phyloP scores from a whole-genome alignment of 1,284 basidiomycete genomes.

The Cryptococcus amylolentus region DNA sequence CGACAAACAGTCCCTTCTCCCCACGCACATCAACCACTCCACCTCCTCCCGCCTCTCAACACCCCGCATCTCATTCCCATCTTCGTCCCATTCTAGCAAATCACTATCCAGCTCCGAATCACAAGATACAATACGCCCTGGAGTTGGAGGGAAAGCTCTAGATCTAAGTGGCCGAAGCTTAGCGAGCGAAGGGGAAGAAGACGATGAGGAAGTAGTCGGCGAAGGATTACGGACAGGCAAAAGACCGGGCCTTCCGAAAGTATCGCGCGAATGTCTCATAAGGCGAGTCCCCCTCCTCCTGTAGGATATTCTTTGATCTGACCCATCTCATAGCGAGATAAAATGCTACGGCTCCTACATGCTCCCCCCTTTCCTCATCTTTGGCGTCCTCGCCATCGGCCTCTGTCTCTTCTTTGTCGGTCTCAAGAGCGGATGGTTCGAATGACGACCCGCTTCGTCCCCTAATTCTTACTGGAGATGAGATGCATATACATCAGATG shows the following conservation, averaged over 20 bases:
- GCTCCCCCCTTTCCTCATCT: slow-evolving; percentile 32
- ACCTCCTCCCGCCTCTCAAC: slow-evolving; percentile 21
- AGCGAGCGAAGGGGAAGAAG: background rate
- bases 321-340: slow-evolving; percentile 30
- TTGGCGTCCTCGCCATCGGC: slow-evolving; percentile 36
- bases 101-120: slow-evolving; percentile 3
- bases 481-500: too few species aligned
- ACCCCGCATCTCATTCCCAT: slow-evolving; percentile 31
- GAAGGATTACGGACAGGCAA: background rate
- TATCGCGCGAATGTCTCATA: too few species aligned
- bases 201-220: background rate
- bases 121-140: slow-evolving; percentile 1
- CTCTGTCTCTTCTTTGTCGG: slow-evolving; percentile 26
- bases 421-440: slow-evolving; percentile 28
- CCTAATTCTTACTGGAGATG: too few species aligned
- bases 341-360: slow-evolving; percentile 45
- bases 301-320: background rate
- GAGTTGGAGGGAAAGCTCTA: background rate
- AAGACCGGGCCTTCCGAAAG: too few species aligned
- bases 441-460: too few species aligned
- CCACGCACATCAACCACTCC: slow-evolving; percentile 12
- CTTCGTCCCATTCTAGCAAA: slow-evolving; percentile 18
- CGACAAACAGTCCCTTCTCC: slow-evolving; percentile 19
- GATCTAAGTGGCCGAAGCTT: background rate
- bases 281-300: background rate